Evolutionary conservation across 208 protist genomes (phyloP).

Genomic region (Trypanosoma avium): DNA sequence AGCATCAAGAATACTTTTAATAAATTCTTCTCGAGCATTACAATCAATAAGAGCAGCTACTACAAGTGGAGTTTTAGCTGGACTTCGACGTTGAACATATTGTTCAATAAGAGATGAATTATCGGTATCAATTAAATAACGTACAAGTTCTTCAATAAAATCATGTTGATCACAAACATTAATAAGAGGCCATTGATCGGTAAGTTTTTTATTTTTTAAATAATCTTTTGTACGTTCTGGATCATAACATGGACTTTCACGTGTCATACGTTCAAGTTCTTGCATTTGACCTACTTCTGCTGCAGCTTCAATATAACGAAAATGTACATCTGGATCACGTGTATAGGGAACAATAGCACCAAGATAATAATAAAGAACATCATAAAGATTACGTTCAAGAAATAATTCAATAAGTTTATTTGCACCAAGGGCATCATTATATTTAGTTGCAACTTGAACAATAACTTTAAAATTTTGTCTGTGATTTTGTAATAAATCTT

Average conservation of each 20-base stretch:
- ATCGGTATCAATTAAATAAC: conserved; percentile 97
- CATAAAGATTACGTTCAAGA: conserved; percentile 94
- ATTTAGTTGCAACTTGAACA: conserved; percentile 98
- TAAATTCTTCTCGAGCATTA: conserved; percentile 97
- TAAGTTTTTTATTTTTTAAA: conserved; percentile 98
- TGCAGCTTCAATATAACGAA: conserved; percentile 99
- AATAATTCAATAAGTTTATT: conserved; percentile 96
- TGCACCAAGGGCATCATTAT: conserved; percentile 95
- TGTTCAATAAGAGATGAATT: conserved; percentile 97
- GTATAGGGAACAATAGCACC: conserved; percentile 96
- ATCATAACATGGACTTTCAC: conserved; percentile 98
- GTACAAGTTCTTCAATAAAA: conserved; percentile 98
- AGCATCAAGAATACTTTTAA: conserved; percentile 93
- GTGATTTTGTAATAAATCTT: conserved; percentile 95
- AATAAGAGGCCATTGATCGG: conserved; percentile 99
- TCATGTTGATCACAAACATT: conserved; percentile 99
- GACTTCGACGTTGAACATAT: conserved; percentile 96
- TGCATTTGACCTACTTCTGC: conserved; percentile 96
- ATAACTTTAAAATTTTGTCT: conserved; percentile 98
- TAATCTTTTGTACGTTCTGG: conserved; percentile 98
- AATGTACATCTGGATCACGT: conserved; percentile 98
- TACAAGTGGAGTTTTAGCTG: conserved; percentile 96
- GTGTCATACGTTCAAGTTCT: conserved; percentile 99
- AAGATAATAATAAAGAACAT: conserved; percentile 98
- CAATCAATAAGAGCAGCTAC: conserved; percentile 98